Base-by-base conservation (phyloP, 2,329 filamentous ascomycete genomes). In the Aspergillus awamori region DNA sequence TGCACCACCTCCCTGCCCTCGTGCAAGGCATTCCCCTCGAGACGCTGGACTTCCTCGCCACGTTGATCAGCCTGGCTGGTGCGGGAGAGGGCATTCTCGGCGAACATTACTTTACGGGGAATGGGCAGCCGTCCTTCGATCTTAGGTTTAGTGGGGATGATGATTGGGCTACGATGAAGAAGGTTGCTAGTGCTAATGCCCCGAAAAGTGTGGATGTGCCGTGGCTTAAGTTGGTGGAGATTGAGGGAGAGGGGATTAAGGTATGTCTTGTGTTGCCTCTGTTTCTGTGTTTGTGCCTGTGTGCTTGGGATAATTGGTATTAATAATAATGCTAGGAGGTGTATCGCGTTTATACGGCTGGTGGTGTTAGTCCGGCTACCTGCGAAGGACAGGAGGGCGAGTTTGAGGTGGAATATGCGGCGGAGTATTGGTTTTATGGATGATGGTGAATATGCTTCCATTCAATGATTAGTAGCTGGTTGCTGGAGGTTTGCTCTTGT, bases 351-450 rank as follows among this genome's bases (percentile, higher is more conserved):
- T 66, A 78, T 53, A 79, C 78, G 1, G 71, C 71, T 8, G 71
- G 72, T 10, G 79, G 78, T 8, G 60, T 64, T 8, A 55, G 76
- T 11, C 77, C 77, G 22, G 62, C 64, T 28, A 73, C 71, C 0
- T 80, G 78, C 64, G 61, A 67, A 30, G 68, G 69, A 6, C 71
- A 74, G 58, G 53, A 68, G 7, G 61, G 67, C 4, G 72, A 67
- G 0, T 67, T 79, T 33, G 61, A 73, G 54, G 70, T 78, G 22
- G 69, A 75, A 20, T 81, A 80, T 69, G 70, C 75, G 5, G 77
- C 78, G 5, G 74, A 79, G 65, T 80, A 80, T 61, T 80, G 76
- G 77, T 77, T 80, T 24, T 80, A 76, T 61, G 76, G 71, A 17
- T 74, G 59, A 17, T 73, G 58, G 74, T 15, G 17, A 8, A 8